These are phyloP conservation scores for Penicillium griseofulvum DNA, from an alignment of 2,329 filamentous ascomycete genomes.

Conservation along the genomic window DNA sequence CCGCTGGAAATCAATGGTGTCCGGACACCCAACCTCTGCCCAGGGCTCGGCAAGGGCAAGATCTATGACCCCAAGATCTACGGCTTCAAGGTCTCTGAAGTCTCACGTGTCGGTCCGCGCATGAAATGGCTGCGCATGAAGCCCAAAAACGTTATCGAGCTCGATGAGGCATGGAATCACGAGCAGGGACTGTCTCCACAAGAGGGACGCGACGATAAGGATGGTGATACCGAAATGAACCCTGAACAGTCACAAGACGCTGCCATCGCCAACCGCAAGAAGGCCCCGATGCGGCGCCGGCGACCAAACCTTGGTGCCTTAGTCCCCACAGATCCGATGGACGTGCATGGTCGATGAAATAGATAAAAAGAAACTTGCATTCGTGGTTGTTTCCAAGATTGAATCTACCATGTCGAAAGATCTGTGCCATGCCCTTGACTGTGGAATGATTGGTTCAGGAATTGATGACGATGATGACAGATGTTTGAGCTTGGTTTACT, in stretches of 20 bases:
- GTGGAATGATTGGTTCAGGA: conserved; percentile 13
- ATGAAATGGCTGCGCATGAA: conserved; percentile 96
- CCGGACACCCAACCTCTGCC: conserved; percentile 79
- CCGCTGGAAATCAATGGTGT: conserved; percentile 74
- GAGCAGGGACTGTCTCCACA: conserved; percentile 23
- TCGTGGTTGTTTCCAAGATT: not conserved
- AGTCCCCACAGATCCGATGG: conserved; percentile 32
- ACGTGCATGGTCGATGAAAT: conserved; percentile 29
- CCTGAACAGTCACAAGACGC: conserved; percentile 34
- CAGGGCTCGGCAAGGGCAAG: conserved; percentile 74
- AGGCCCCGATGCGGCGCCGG: conserved; percentile 43
- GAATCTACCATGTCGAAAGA: not conserved
- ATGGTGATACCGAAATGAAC: conserved; percentile 42
- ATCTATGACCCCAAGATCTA: conserved; percentile 97
- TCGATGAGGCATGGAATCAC: conserved; percentile 66
- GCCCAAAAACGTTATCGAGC: conserved; percentile 72
- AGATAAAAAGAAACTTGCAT: not conserved
- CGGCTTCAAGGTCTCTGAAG: conserved; percentile 89
- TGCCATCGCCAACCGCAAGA: conserved; percentile 43
- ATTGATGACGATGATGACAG: conserved; percentile 10
- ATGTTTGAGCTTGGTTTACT: conserved; percentile 6
- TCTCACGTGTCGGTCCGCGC: conserved; percentile 81
- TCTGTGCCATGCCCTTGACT: not conserved
- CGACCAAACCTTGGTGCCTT: conserved; percentile 24
- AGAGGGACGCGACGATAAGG: conserved; percentile 28